Base-by-base conservation (phyloP, 495 filamentous ascomycete genomes). In the Pyronema domesticum region DNA sequence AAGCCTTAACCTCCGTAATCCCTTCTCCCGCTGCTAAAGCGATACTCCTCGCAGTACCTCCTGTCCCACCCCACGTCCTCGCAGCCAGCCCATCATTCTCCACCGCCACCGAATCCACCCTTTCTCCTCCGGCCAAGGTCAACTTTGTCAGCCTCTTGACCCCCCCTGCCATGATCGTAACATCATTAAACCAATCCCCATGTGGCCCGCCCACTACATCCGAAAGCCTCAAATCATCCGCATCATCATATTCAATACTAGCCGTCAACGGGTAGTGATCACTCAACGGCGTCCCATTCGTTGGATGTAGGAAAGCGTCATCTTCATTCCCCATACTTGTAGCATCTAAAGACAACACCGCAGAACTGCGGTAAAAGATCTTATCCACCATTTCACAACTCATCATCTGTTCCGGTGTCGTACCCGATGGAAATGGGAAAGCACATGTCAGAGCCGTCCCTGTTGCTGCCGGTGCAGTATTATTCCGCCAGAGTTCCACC, bases 251-350 rank as follows among this genome's bases (percentile, higher is more conserved):
- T 45, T 68, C 68, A 51, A 80, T 75, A 52, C 73, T 73, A 0
- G 74, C 72, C 3, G 68, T 62, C 30, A 82, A 64, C 0, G 79
- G 77, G 57, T 81, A 80, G 50, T 82, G 78, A 58, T 81, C 79
- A 7, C 74, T 76, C 30, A 83, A 68, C 7, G 80, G 65, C 23
- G 61, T 65, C 1, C 76, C 75, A 6, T 35, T 45, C 0, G 10
- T 33, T 7, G 37, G 19, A 18, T 51, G 17, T 13, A 57, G 40
- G 30, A 53, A 57, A 7, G 30, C 48, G 30, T 30, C 3, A 35
- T 53, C 19, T 43, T 57, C 55, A 17, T 57, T 57, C 13, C 13
- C 17, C 7, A 53, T 45, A 15, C 19, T n/a, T 15, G 19, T 46
- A 34, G 50, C 14, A 13, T n/a, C 33, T n/a, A 57, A 37, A 48